Base-by-base conservation (phyloP, 148 eudicot genomes). In the Silene conica region DNA sequence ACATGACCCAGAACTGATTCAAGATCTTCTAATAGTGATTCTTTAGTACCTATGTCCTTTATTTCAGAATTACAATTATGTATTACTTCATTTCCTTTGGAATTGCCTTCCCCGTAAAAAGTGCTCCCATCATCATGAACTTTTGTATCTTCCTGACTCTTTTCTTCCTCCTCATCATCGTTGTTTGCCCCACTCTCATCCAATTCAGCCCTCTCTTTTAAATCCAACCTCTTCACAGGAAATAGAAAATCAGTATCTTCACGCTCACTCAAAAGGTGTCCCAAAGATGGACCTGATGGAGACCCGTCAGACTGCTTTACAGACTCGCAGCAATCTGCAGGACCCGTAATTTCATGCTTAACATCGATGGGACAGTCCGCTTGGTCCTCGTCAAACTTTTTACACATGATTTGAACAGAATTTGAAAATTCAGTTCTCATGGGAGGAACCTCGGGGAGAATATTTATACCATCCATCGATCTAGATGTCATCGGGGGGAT, bases 371-470 rank as follows among this genome's bases (percentile, higher is more conserved):
- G 67, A 31, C 74, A 66, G 78, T 78, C 79, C 20, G 60, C 63
- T 31, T 75, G 78, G 74, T 87, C 98, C 81, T 85, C 87, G 67
- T 95, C 88, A 67, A 95, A 72, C 85, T 88, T 89, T 80, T 85
- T 83, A 79, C 81, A 87, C 76, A 96, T 52, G 26, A 74, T 55
- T 57, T 66, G 83, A 14, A 90, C 82, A 5, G 92, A 85, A 64
- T 80, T 80, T 67, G 88, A 87, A 23, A 89, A 83, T 62, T 87
- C 90, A 43, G 88, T 81, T 74, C 85, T 67, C 67, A 28, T 61
- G 14, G 97, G 92, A 56, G 82, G 79, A 69, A 89, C 86, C 83
- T 92, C 97, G 71, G 83, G 97, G 79, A 90, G 97, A 78, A 84
- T 92, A 75, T 90, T 86, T 76, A 87, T 70, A 70, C 84, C 83